A percentile compares a stretch with the other conserved stretches of the same genome.
phyloP scores from a whole-genome alignment of 148 eudicot species.

The Hydrangea macrophylla region DNA sequence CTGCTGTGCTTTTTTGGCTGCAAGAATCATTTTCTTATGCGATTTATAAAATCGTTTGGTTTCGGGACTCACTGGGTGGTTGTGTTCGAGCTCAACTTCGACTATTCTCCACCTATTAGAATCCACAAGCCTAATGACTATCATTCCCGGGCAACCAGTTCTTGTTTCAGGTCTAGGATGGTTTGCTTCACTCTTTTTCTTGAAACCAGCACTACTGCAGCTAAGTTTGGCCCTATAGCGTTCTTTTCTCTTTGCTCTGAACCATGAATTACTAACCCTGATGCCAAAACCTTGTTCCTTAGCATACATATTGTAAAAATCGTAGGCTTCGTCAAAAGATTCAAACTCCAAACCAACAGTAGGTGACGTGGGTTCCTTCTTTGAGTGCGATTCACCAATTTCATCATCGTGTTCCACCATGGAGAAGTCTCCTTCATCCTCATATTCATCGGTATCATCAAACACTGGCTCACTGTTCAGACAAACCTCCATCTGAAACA shows the following conservation, averaged over 20 bases:
- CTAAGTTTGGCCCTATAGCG: conserved; percentile 42
- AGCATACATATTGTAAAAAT: conserved; percentile 30
- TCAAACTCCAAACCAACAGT: conserved; percentile 37
- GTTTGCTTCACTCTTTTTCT: conserved; percentile 35
- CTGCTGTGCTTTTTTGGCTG: conserved; percentile 27
- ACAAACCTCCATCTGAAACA: conserved; percentile 40
- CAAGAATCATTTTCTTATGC: conserved; percentile 35
- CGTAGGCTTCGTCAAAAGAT: conserved; percentile 33
- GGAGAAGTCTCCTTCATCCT: conserved; percentile 25
- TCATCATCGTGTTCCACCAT: conserved; percentile 20
- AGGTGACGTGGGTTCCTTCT: conserved; percentile 21
- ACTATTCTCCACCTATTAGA: conserved; percentile 39
- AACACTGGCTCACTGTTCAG: conserved; percentile 35
- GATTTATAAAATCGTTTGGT: conserved; percentile 34
- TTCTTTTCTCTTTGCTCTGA: conserved; percentile 33
- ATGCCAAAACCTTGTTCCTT: conserved; percentile 40
- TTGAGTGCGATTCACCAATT: conserved; percentile 11
- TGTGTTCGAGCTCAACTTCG: conserved; percentile 36
- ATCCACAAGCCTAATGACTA: conserved; percentile 34
- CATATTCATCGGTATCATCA: conserved; percentile 29
- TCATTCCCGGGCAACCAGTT: conserved; percentile 43
- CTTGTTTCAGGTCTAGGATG: conserved; percentile 43
- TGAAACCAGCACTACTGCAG: conserved; percentile 46
- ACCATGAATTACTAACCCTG: conserved; percentile 44
- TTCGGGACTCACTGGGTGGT: conserved; percentile 33